Base-by-base conservation (phyloP, 345 rosid genomes). In the Pelargonium nanum region DNA sequence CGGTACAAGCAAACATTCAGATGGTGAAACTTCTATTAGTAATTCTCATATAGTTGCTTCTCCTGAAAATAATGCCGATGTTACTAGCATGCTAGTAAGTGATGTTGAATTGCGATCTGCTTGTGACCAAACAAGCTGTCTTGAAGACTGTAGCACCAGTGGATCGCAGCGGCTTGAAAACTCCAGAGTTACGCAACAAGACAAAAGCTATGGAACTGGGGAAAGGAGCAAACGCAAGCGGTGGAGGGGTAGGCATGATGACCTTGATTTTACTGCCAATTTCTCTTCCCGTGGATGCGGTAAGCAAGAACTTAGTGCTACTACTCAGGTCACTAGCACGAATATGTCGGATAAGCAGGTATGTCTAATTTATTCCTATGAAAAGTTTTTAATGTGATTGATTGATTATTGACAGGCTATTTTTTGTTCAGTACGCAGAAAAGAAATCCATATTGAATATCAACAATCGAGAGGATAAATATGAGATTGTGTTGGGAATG, bases 231-330 rank as follows among this genome's bases (percentile, higher is more conserved):
- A 87, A 75, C 97, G 94, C 20, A 92, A 84, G 78, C 78, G 91
- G 63, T 92, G 98, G 98, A 82, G 89, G 74, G 95, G 91, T 66
- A 77, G 98, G 60, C 74, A 70, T 67, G 93, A 81, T 75, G 86
- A 88, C 62, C 64, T 77, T 24, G 77, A 65, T 69, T 70, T 68
- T 32, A 25, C 59, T 61, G 65, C 83, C 65, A 80, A 70, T 64
- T 56, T 73, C 62, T 70, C 87, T 68, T 69, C 57, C 67, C 65
- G 57, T 57, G 75, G 72, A 70, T 65, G 70, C 25, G 60, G 61
- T 67, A 76, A 80, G 76, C 75, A 59, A 66, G 81, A 79, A 57
- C 61, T 73, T 55, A 62, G 59, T 57, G 17, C 64, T 64, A 58
- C 73, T 62, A 53, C 61, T 4, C 19, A 57, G 21, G 48, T 59